phyloP scores from a whole-genome alignment of 441 rosid genomes.

The Manihot esculenta region DNA sequence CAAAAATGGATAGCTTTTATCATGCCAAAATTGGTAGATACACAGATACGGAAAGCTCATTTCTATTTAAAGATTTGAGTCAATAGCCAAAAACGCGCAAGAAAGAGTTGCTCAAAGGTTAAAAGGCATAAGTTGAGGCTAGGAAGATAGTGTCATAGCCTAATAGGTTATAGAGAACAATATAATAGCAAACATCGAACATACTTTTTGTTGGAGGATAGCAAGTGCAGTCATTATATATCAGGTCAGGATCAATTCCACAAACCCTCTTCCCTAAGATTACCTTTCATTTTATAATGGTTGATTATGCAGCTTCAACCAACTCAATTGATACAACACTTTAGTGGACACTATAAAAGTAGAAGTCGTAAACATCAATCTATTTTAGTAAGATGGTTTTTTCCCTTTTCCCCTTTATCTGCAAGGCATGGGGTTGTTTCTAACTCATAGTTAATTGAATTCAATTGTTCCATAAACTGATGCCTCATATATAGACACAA shows the following conservation, averaged over 20 bases:
- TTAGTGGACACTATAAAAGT: too few species aligned
- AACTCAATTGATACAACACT: too few species aligned
- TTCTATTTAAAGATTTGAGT: not conserved
- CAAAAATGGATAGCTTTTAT: not conserved
- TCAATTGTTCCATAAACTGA: too few species aligned
- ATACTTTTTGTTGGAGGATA: not conserved
- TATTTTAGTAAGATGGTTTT: too few species aligned
- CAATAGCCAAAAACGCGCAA: not conserved
- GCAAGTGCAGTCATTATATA: not conserved
- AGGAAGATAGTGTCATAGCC: not conserved
- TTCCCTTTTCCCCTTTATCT: too few species aligned
- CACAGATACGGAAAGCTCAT: not conserved
- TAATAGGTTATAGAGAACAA: not conserved
- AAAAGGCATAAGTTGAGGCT: not conserved
- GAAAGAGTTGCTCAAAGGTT: not conserved
- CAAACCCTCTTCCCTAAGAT: not conserved
- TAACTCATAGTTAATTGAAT: too few species aligned
- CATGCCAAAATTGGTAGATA: not conserved
- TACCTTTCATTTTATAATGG: too few species aligned
- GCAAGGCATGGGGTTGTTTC: too few species aligned
- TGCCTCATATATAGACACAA: not conserved
- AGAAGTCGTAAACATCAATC: too few species aligned
- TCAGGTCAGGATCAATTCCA: not conserved
- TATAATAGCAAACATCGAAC: too few species aligned
- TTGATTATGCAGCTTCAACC: too few species aligned